Evolutionary conservation across 2,329 filamentous ascomycete species (phyloP), one percentile per base, ranked within the genome.

Genomic region (Drechslera avenae): DNA sequence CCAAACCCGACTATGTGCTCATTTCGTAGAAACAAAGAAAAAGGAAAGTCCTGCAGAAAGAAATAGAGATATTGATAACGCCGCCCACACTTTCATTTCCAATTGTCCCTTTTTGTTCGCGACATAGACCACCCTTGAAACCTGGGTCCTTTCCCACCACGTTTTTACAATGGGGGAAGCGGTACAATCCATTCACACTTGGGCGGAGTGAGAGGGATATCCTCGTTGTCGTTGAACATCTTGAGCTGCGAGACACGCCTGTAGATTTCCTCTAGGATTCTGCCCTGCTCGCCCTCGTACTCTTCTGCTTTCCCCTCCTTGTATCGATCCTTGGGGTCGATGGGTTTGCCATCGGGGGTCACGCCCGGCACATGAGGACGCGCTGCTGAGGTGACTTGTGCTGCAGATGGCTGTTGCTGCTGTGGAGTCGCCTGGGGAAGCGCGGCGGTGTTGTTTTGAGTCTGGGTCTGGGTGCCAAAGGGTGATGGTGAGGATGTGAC

Each of bases 181-280:
- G 52, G 48, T 23, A 21, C 52, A 26, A 54, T 54, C 50, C 86
- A 93, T 66, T 93, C 90, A 54, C 85, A 80, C 73, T 86, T 86
- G 0, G 92, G 92, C 16, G 92, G 90, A 37, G 91, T 76, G 61
- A 88, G 81, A 0, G 92, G 92, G 76, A 96, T 88, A 5, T 86
- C 64, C 0, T 86, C 87, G 30, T 85, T 83, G 34, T 83, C 84
- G 34, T 82, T 79, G 71, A 96, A 96, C 26, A 71, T 73, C 0
- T 90, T 90, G 16, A 83, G 83, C 56, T 84, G 78, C 37, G 81
- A 77, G 67, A 91, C 86, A 36, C 81, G 78, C 51, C 78, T 76
- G 75, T 92, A 96, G 37, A 84, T 81, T 31, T 78, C 79, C 64
- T 83, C 83, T 32, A 85, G 50, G 13, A 66, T 64, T 54, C 75